Base-by-base conservation (phyloP, 768 basidiomycete genomes). In the Pulveroboletus ravenelii region DNA sequence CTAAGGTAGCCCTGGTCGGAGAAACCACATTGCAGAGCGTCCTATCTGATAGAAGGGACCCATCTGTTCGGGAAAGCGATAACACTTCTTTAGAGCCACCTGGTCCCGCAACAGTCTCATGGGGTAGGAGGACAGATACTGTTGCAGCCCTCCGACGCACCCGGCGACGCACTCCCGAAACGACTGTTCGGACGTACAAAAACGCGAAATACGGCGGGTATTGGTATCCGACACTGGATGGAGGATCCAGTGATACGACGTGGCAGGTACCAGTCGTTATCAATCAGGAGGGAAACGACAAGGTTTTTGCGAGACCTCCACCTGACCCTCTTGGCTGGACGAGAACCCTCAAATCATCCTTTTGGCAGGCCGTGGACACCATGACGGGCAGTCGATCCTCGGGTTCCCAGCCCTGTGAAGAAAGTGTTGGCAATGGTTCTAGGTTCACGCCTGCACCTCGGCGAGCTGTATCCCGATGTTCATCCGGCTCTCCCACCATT, bases 331-430 rank as follows among this genome's bases (percentile, higher is more conserved):
- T 70, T 7, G 63, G 71, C 20, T 79, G 78, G 78, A 71, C 72
- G 10, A 56, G 66, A 15, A 68, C 72, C 20, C 44, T 79, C 56
- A 72, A 63, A 50, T 72, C 73, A 15, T 75, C 75, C 32, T 60
- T 81, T 10, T 71, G 75, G 45, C 71, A 72, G 47, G 78, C 77
- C 6, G 73, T 81, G 56, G 77, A 75, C 56, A 68, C 74, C 2
- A 75, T 81, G 44, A 73, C 77, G 36, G 69, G 74, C n/a, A 74
- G 63, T 54, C 56, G 77, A 25, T 56, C 70, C n/a, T 32, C 51
- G 17, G 63, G 50, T 17, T 8, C 25, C 37, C 52, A 45, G 20
- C 20, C 39, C 10, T 30, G 29, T n/a, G 18, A 9, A 27, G 18
- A 8, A 12, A 47, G 48, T 30, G 2, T 14, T 5, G 48, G 44